Conservation (phyloP, 345 rosid genomes). For the Populus nigra region DNA sequence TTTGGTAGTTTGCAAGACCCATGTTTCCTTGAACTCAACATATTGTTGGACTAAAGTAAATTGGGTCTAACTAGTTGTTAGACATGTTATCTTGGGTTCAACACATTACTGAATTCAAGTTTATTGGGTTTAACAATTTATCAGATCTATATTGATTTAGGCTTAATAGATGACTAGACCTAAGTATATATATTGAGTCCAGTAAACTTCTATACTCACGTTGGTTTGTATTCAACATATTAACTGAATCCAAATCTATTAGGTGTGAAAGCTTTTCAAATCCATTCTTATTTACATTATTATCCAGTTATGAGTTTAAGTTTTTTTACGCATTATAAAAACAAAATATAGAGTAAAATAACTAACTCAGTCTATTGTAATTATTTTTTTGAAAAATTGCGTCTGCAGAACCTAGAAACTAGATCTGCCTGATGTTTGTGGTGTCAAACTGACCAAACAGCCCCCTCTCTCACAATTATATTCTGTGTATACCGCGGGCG, state of each 20-base stretch:
- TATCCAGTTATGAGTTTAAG: too few relatives aligned
- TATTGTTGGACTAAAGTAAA: rapidly evolving
- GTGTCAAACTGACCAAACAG: background rate
- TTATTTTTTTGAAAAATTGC: too few relatives aligned
- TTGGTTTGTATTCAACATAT: rapidly evolving
- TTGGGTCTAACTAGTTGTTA: rapidly evolving
- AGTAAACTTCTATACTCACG: too few relatives aligned
- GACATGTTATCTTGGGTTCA: rapidly evolving
- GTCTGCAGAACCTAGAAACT: background rate
- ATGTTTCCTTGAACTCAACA: rapidly evolving
- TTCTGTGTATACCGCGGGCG: conserved; percentile 30
- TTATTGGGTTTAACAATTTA: too few relatives aligned
- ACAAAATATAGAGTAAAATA: too few relatives aligned
- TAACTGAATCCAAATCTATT: too few relatives aligned
- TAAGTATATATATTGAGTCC: too few relatives aligned
- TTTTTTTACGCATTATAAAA: too few relatives aligned
- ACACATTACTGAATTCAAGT: rapidly evolving
- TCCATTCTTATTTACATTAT: too few relatives aligned
- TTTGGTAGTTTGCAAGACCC: rapidly evolving
- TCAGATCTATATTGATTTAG: too few relatives aligned
- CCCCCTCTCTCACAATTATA: background rate
- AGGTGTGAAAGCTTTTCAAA: too few relatives aligned
- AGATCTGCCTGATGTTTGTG: background rate
- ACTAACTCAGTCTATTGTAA: too few relatives aligned
- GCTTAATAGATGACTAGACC: rapidly evolving